These are phyloP conservation scores for Penicillium coprophilum DNA, from an alignment of 495 filamentous ascomycete genomes.

Conservation along the genomic window DNA sequence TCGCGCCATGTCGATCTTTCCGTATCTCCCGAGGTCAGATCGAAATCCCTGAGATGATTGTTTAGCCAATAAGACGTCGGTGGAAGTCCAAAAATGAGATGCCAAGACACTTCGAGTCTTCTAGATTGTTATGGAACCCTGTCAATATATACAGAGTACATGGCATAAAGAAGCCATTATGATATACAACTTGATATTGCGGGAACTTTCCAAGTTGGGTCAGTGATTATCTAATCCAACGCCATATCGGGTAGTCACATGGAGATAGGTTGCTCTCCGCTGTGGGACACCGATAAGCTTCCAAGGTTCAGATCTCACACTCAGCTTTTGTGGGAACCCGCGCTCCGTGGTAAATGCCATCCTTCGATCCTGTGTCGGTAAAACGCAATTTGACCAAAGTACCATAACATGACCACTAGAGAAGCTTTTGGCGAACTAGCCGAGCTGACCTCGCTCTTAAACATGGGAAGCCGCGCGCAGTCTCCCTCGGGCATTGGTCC, in stretches of 20 bases:
- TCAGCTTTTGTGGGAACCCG: not conserved
- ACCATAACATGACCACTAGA: not conserved
- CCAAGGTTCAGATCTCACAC: slow-evolving; percentile 12
- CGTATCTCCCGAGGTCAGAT: slow-evolving; percentile 6
- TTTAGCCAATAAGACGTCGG: slow-evolving; percentile 3
- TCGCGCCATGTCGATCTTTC: slow-evolving; percentile 6
- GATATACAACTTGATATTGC: not conserved
- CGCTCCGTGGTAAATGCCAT: not conserved
- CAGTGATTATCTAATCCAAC: not conserved
- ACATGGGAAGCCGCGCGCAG: slow-evolving; percentile 28
- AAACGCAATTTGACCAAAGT: not conserved
- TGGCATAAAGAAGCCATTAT: not conserved
- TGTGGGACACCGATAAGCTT: slow-evolving; percentile 12
- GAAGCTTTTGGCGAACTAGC: not conserved
- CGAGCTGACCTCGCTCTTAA: slow-evolving; percentile 7
- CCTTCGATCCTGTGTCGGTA: not conserved
- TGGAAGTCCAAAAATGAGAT: not conserved
- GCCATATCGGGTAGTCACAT: slow-evolving; percentile 1
- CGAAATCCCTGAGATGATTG: slow-evolving; percentile 1
- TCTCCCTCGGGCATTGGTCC: slow-evolving; percentile 27
- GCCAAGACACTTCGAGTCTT: slow-evolving; percentile 1
- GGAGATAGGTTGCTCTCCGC: slow-evolving; percentile 9
- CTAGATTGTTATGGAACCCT: not conserved
- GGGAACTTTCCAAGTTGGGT: not conserved
- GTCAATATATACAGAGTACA: not conserved